A percentile compares a stretch with the other conserved stretches of the same genome.
These are phyloP conservation scores for Gamarada debralockiae DNA, from an alignment of 495 filamentous ascomycete genomes.

Conservation along the genomic window DNA sequence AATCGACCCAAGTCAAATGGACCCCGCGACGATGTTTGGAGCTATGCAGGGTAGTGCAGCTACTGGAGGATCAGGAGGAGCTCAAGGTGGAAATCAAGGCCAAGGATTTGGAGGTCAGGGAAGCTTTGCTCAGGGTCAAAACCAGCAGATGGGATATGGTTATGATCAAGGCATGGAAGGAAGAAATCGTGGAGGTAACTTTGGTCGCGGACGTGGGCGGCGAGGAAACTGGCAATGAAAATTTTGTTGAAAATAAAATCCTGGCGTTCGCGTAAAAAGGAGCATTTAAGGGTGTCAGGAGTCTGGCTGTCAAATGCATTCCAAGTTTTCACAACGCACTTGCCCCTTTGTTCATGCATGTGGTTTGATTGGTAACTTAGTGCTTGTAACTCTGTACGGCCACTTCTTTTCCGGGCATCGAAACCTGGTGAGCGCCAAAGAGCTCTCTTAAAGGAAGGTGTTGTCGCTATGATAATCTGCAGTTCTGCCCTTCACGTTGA, in stretches of 20 bases:
- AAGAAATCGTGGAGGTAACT: slow-evolving; percentile 35
- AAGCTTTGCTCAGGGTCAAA: slow-evolving; percentile 46
- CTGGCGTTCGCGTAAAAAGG: slow-evolving; percentile 1
- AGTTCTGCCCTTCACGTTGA: too few relatives aligned
- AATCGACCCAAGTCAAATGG: slow-evolving; percentile 80
- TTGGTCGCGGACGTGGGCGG: slow-evolving; percentile 41
- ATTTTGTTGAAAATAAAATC: background rate
- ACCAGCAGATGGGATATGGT: slow-evolving; percentile 43
- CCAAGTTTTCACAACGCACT: background rate
- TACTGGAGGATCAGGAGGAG: slow-evolving; percentile 29
- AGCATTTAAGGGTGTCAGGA: slow-evolving; percentile 3
- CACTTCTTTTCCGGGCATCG: too few relatives aligned
- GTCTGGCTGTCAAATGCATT: slow-evolving; percentile 4
- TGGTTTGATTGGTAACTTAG: background rate
- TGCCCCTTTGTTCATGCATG: background rate
- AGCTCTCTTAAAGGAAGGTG: too few relatives aligned
- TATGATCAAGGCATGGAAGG: slow-evolving; percentile 41
- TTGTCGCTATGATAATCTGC: too few relatives aligned
- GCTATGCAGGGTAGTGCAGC: slow-evolving; percentile 40
- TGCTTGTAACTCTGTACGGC: background rate
- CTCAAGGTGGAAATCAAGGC: slow-evolving; percentile 36
- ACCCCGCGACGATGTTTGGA: slow-evolving; percentile 52
- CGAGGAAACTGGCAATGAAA: slow-evolving; percentile 17
- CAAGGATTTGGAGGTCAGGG: slow-evolving; percentile 38
- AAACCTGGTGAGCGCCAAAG: too few relatives aligned